Conservation (phyloP, 1,284 basidiomycete species). For the Chalciporus piperatoides region DNA sequence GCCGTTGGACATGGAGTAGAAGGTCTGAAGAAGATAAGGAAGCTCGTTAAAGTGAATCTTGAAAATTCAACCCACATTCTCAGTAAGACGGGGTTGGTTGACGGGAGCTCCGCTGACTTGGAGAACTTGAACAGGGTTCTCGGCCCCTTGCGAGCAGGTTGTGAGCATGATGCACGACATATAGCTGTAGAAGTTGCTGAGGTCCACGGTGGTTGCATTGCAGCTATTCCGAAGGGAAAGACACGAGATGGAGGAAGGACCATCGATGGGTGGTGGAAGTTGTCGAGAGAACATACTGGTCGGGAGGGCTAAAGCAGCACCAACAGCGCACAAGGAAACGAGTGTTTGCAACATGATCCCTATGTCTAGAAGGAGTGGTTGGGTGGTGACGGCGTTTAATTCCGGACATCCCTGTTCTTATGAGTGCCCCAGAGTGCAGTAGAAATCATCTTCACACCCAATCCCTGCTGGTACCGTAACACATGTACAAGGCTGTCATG, state of each 20-base stretch:
- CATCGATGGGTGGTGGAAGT: not conserved
- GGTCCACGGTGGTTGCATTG: conserved; percentile 17
- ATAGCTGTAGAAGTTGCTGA: conserved; percentile 22
- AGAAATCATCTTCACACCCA: no score
- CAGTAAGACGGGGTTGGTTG: conserved; percentile 15
- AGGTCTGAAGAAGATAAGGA: conserved; percentile 8
- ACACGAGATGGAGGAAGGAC: conserved; percentile 7
- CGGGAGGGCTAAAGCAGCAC: not conserved
- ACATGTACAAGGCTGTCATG: not conserved
- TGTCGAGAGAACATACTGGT: not conserved
- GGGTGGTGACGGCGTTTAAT: not conserved
- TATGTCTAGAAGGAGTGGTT: not conserved
- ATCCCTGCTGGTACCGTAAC: no score
- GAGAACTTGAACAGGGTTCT: conserved; percentile 5
- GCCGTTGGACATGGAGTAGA: conserved; percentile 18
- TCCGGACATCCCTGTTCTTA: not conserved
- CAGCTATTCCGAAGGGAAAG: conserved; percentile 21
- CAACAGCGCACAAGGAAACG: not conserved
- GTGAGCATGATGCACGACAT: conserved; percentile 21
- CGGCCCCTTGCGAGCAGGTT: not conserved
- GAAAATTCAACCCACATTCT: conserved; percentile 11
- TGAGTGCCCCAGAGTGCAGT: not conserved
- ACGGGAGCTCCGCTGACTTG: conserved; percentile 3
- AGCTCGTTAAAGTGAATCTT: not conserved
- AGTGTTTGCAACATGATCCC: not conserved